These are phyloP conservation scores for Ceratocystiopsis brevicomis DNA, from an alignment of 2,329 filamentous ascomycete species.

Conservation along the genomic window DNA sequence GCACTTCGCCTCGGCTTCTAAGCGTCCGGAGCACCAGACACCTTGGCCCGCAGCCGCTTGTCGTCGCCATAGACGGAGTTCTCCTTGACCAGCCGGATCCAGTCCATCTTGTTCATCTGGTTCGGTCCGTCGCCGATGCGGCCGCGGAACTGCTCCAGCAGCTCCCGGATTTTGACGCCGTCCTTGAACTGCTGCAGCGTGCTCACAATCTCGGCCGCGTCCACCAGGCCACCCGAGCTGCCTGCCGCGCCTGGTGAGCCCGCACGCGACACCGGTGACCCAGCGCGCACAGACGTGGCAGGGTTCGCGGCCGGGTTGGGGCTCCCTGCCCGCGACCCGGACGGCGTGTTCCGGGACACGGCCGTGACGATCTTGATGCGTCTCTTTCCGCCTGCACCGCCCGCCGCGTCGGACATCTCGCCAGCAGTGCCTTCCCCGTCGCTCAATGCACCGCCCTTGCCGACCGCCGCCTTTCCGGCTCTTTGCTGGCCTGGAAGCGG, in stretches of 20 bases:
- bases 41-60: slow-evolving; percentile 27
- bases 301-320: slow-evolving; percentile 24
- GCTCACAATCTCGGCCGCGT: slow-evolving; percentile 33
- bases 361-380: slow-evolving; percentile 35
- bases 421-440: slow-evolving; percentile 55
- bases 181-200: slow-evolving; percentile 28
- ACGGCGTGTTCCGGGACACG: slow-evolving; percentile 30
- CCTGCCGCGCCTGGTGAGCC: slow-evolving; percentile 13
- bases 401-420: slow-evolving; percentile 39
- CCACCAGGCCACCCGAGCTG: slow-evolving; percentile 17
- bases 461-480: slow-evolving; percentile 19
- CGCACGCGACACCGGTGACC: slow-evolving; percentile 13
- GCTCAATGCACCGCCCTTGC: slow-evolving; percentile 40
- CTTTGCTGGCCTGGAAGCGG: slow-evolving; percentile 30
- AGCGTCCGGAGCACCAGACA: background rate
- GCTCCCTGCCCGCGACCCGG: slow-evolving; percentile 42
- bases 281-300: slow-evolving; percentile 9
- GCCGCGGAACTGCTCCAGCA: slow-evolving; percentile 34
- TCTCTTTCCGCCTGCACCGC: slow-evolving; percentile 21
- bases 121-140: slow-evolving; percentile 33
- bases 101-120: slow-evolving; percentile 33
- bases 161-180: slow-evolving; percentile 33
- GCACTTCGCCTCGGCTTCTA: too few species aligned
- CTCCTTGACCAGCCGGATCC: slow-evolving; percentile 39
- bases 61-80: slow-evolving; percentile 35